These are phyloP conservation scores for Alternaria sp. DNA, from an alignment of 2,329 filamentous ascomycete genomes.

Conservation along the genomic window DNA sequence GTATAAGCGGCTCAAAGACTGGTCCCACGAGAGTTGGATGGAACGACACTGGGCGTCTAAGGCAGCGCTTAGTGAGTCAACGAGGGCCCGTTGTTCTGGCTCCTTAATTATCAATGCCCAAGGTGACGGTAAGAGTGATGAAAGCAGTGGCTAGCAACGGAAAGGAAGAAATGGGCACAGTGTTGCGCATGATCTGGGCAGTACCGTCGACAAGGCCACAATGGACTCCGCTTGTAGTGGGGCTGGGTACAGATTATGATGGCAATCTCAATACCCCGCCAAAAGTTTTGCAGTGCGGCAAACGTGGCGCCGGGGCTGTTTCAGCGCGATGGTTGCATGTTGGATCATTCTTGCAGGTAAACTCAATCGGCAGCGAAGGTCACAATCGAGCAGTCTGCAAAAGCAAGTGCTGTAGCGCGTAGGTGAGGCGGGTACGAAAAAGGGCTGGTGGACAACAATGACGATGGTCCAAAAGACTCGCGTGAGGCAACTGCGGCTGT, in stretches of 20 bases:
- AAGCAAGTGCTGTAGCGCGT: slow-evolving; percentile 7
- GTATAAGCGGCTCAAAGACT: slow-evolving; percentile 1
- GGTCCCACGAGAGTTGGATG: slow-evolving; percentile 1
- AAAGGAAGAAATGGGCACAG: slow-evolving; percentile 22
- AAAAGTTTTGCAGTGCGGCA: slow-evolving; percentile 24
- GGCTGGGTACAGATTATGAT: slow-evolving; percentile 22
- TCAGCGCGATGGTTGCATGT: slow-evolving; percentile 1
- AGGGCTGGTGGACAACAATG: slow-evolving; percentile 16
- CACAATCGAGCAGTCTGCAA: background rate
- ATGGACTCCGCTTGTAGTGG: slow-evolving; percentile 20
- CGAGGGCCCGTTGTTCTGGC: slow-evolving; percentile 7
- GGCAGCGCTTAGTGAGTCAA: slow-evolving; percentile 16
- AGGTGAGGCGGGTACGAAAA: slow-evolving; percentile 9
- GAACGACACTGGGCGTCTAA: slow-evolving; percentile 6
- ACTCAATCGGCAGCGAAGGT: background rate
- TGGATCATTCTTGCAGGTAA: background rate
- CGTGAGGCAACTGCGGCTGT: slow-evolving; percentile 37
- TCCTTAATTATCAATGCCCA: slow-evolving; percentile 2
- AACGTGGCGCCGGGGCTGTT: slow-evolving; percentile 13
- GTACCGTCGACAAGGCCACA: slow-evolving; percentile 17
- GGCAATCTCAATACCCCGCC: slow-evolving; percentile 27
- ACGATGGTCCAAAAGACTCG: slow-evolving; percentile 25
- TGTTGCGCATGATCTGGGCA: slow-evolving; percentile 28
- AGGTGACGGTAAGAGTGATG: slow-evolving; percentile 5
- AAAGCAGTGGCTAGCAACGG: slow-evolving; percentile 15